These are phyloP conservation scores for Mycena metata DNA, from an alignment of 768 basidiomycete species.

Conservation along the genomic window DNA sequence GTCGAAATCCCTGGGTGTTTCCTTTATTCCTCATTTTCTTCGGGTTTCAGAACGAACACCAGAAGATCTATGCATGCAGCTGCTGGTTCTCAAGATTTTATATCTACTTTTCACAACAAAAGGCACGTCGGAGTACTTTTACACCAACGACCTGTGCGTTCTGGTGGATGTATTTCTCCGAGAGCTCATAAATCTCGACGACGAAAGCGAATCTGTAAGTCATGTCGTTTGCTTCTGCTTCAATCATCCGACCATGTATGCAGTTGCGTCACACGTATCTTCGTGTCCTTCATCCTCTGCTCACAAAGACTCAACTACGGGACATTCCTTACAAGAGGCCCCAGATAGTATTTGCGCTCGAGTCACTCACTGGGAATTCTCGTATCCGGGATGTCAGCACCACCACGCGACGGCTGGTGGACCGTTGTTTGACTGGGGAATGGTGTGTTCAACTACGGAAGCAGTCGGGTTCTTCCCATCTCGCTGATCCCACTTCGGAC, in stretches of 20 bases:
- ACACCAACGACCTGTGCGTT: slow-evolving; percentile 96
- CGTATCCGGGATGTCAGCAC: slow-evolving; percentile 86
- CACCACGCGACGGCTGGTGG: slow-evolving; percentile 92
- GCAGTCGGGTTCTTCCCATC: slow-evolving; percentile 37
- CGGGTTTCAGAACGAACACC: slow-evolving; percentile 74
- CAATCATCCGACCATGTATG: slow-evolving; percentile 15
- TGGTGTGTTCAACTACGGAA: slow-evolving; percentile 86
- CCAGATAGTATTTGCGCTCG: slow-evolving; percentile 87
- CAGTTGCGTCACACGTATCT: slow-evolving; percentile 96
- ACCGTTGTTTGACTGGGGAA: slow-evolving; percentile 87
- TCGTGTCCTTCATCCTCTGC: slow-evolving; percentile 93
- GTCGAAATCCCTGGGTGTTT: slow-evolving; percentile 45
- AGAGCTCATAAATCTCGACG: slow-evolving; percentile 91
- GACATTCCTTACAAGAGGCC: slow-evolving; percentile 90
- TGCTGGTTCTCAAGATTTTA: slow-evolving; percentile 93
- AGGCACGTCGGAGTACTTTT: slow-evolving; percentile 95
- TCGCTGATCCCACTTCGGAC: slow-evolving; percentile 42
- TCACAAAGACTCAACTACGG: slow-evolving; percentile 93
- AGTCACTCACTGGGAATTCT: slow-evolving; percentile 79
- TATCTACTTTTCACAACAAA: slow-evolving; percentile 96
- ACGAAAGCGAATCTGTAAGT: slow-evolving; percentile 92
- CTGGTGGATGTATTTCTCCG: slow-evolving; percentile 98
- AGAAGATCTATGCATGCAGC: slow-evolving; percentile 95
- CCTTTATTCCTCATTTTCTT: neutral
- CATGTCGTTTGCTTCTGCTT: neutral